A percentile compares a stretch with the other conserved stretches of the same genome.
These are phyloP conservation scores for Tilletia setariae DNA, from an alignment of 1,284 basidiomycete genomes.

Conservation along the genomic window DNA sequence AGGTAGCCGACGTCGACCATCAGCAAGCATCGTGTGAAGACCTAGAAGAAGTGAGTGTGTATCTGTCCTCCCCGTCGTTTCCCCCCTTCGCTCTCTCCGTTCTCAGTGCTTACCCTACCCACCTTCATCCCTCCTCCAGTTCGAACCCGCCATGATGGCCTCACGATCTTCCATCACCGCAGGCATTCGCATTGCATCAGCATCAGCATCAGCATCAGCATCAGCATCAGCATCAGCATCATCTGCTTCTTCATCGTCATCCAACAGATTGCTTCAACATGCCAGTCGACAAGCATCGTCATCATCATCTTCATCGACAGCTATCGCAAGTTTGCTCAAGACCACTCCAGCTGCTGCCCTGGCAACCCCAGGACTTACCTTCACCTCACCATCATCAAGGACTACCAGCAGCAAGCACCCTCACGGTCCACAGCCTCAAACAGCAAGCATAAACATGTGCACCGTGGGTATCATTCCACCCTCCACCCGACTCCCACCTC, in stretches of 20 bases:
- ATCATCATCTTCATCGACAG: neutral
- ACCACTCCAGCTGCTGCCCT: conserved; percentile 33
- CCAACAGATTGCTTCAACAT: no score
- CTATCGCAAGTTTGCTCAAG: conserved; percentile 26
- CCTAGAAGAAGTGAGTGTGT: no score
- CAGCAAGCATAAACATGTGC: conserved; percentile 12
- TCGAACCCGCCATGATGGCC: no score
- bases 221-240: neutral
- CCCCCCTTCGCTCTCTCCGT: no score
- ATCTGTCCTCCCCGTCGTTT: no score
- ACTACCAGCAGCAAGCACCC: neutral
- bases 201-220: neutral
- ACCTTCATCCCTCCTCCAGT: no score
- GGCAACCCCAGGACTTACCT: conserved; percentile 35
- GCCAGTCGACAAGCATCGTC: no score
- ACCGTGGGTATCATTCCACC: neutral
- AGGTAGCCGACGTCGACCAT: no score
- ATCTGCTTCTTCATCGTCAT: neutral
- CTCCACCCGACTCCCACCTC: neutral
- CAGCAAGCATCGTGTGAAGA: no score
- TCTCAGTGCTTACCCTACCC: no score
- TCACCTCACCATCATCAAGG: neutral
- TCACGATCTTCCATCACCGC: neutral
- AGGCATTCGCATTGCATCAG: neutral
- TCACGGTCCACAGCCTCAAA: neutral